A percentile compares a stretch with the other conserved stretches of the same genome.
phyloP scores from a whole-genome alignment of 2,329 filamentous ascomycete species.

The Cladosporium sp. region DNA sequence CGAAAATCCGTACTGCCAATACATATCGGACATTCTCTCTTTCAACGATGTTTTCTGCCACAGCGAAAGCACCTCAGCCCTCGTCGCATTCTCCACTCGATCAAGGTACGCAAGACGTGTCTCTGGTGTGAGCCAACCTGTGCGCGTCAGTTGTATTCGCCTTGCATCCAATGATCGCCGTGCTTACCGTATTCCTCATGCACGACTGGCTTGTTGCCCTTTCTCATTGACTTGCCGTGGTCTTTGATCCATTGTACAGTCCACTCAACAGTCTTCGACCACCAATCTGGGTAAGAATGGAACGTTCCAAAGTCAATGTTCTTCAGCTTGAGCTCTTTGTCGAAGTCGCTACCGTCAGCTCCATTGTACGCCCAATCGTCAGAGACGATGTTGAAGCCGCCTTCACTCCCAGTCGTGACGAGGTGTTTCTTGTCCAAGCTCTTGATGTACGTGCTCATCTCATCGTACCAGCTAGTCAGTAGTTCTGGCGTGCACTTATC shows the following conservation, averaged over 20 bases:
- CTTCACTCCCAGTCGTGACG: conserved; percentile 50
- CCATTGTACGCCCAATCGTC: conserved; percentile 35
- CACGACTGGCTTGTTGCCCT: conserved; percentile 47
- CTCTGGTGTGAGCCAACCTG: conserved; percentile 46
- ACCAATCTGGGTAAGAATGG: conserved; percentile 53
- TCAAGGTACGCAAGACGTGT: conserved; percentile 43
- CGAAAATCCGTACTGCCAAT: conserved; percentile 51
- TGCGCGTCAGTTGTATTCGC: neutral
- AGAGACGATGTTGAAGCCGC: conserved; percentile 20
- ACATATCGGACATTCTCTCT: conserved; percentile 48
- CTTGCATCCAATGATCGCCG: neutral
- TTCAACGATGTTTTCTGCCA: conserved; percentile 47
- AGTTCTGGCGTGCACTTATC: conserved; percentile 32
- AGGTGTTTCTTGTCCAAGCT: conserved; percentile 47
- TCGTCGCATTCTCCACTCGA: conserved; percentile 37
- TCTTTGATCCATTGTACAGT: conserved; percentile 50
- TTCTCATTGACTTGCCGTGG: conserved; percentile 41
- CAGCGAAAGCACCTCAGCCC: conserved; percentile 40
- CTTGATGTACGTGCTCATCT: conserved; percentile 52
- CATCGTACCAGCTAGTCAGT: conserved; percentile 45
- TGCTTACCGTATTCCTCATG: conserved; percentile 45
- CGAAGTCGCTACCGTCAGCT: conserved; percentile 49
- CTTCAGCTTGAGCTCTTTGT: conserved; percentile 42
- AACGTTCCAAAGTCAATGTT: conserved; percentile 51
- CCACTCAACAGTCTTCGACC: conserved; percentile 49